A percentile compares a stretch with the other conserved stretches of the same genome.
These are phyloP conservation scores for Nakazawaea holstii DNA, from an alignment of 805 yeast genomes.

Conservation along the genomic window DNA sequence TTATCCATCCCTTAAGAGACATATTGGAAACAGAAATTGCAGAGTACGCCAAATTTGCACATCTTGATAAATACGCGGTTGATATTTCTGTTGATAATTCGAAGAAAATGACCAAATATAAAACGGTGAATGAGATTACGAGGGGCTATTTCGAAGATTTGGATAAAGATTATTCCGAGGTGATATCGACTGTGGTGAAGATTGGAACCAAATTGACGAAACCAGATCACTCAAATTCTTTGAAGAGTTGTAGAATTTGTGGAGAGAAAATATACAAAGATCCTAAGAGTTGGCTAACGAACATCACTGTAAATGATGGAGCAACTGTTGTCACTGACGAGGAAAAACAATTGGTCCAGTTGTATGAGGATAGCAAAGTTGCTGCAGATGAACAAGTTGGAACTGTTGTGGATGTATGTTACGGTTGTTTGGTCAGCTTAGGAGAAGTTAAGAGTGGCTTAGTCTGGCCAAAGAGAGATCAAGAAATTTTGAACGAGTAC, in stretches of 20 bases:
- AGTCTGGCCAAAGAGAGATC: constrained; percentile 23
- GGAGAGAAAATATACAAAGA: constrained; percentile 44
- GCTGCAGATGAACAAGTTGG: constrained; percentile 8
- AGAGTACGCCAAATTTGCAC: constrained; percentile 42
- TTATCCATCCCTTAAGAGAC: constrained; percentile 72
- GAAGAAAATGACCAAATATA: constrained; percentile 53
- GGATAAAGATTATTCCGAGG: constrained; percentile 78
- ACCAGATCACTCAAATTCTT: constrained; percentile 26
- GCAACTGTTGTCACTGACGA: constrained; percentile 40
- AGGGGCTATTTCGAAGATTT: constrained; percentile 64
- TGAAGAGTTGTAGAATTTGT: constrained; percentile 50
- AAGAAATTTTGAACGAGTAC: constrained; percentile 24
- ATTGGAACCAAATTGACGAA: constrained; percentile 73
- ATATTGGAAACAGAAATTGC: constrained; percentile 63
- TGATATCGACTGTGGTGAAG: constrained; percentile 87
- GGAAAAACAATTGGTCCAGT: constrained; percentile 31
- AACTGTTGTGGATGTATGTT: constrained; percentile 44
- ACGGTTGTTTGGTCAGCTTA: constrained; percentile 66
- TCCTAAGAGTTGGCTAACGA: constrained; percentile 61
- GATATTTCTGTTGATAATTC: constrained; percentile 16
- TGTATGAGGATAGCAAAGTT: constrained; percentile 16
- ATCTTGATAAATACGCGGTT: constrained; percentile 26
- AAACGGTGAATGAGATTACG: constrained; percentile 78
- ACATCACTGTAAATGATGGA: constrained; percentile 58
- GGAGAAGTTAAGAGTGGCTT: constrained; percentile 20